phyloP scores from a whole-genome alignment of 352 stramenopile species.

The Phytophthora agathidicida region DNA sequence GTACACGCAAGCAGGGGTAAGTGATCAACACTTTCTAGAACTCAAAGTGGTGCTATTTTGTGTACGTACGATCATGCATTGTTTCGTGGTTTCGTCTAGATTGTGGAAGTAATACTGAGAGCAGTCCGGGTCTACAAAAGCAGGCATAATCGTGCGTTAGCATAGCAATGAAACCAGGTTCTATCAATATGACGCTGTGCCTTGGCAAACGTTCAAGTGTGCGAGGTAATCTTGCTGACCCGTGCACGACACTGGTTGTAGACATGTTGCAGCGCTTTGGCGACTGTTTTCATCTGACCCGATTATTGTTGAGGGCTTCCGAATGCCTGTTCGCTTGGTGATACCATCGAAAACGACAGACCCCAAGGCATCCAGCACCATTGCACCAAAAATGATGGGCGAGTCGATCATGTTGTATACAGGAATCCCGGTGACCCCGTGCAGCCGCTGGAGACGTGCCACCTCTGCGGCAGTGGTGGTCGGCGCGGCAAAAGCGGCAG shows the following conservation, averaged over 20 bases:
- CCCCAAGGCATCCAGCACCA: slow-evolving; percentile 55
- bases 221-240: slow-evolving; percentile 48
- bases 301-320: neutral
- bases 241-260: slow-evolving; percentile 26
- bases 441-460: slow-evolving; percentile 54
- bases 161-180: neutral
- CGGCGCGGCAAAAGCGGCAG: slow-evolving; percentile 46
- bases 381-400: slow-evolving; percentile 64
- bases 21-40: neutral
- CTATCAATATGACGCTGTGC: slow-evolving; percentile 19
- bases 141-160: neutral
- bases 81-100: slow-evolving; percentile 47
- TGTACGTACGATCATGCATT: slow-evolving; percentile 60
- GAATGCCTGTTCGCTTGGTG: slow-evolving; percentile 43
- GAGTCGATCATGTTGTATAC: slow-evolving; percentile 77
- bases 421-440: slow-evolving; percentile 50
- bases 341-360: slow-evolving; percentile 50
- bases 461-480: slow-evolving; percentile 49
- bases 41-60: neutral
- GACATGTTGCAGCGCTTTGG: neutral
- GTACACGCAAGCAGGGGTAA: neutral
- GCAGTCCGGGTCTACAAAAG: slow-evolving; percentile 56
- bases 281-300: neutral
- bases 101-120: slow-evolving; percentile 69
- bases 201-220: slow-evolving; percentile 57